phyloP scores from a whole-genome alignment of 2,329 filamentous ascomycete genomes.

The Gyromitra esculenta region DNA sequence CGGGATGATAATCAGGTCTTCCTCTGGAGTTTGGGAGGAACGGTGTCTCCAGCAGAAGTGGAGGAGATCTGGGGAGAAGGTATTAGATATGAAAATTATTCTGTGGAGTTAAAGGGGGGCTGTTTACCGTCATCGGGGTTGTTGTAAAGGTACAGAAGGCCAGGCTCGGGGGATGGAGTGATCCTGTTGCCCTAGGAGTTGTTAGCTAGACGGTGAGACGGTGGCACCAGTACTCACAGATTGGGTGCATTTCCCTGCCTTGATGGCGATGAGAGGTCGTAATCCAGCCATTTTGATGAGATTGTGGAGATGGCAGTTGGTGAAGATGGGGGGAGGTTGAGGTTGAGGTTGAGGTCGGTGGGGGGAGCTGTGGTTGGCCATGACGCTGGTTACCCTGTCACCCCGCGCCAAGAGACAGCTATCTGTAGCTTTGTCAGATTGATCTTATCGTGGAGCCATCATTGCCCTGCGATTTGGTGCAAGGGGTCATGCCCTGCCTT shows the following conservation, averaged over 20 bases:
- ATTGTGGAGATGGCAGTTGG: constrained; percentile 14
- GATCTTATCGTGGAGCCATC: constrained; percentile 5
- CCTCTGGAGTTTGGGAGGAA: constrained; percentile 73
- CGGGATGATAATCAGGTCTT: constrained; percentile 94
- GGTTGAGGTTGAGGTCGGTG: not conserved
- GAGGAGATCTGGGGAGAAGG: constrained; percentile 73
- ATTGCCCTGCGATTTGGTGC: too few relatives aligned
- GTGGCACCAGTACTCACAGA: constrained; percentile 47
- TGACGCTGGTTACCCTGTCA: constrained; percentile 33
- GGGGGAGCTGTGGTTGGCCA: constrained; percentile 18
- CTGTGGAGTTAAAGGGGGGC: constrained; percentile 2
- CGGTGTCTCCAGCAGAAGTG: constrained; percentile 98
- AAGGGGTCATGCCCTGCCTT: too few relatives aligned
- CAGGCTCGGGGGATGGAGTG: constrained; percentile 52
- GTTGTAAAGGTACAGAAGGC: constrained; percentile 55
- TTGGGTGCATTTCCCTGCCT: constrained; percentile 57
- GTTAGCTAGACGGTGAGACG: constrained; percentile 21
- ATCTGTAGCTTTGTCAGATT: not conserved
- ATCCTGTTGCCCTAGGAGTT: constrained; percentile 46
- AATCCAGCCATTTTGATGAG: constrained; percentile 39
- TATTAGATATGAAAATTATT: not conserved
- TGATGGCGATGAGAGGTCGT: constrained; percentile 54
- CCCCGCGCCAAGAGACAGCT: constrained; percentile 39
- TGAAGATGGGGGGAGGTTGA: not conserved
- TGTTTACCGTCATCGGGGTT: constrained; percentile 55